Evolutionary conservation across 345 rosid species (phyloP).

Genomic region (Acer saccharum): DNA sequence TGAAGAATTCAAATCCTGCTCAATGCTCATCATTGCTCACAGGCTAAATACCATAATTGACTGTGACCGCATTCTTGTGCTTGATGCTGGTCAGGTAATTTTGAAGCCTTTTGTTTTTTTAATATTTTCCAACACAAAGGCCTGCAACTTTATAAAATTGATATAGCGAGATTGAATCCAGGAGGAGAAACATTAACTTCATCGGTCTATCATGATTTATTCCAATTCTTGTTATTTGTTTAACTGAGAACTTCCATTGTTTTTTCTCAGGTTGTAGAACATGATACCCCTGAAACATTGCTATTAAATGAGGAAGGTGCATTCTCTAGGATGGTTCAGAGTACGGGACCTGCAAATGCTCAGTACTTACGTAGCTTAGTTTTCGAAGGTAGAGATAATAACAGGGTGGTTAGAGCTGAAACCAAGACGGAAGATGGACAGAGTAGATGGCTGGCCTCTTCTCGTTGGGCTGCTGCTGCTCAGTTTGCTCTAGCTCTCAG

Average conservation of each 20-base stretch:
- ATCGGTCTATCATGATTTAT: background rate
- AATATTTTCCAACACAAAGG: background rate
- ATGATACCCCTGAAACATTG: constrained; percentile 64
- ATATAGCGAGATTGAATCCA: background rate
- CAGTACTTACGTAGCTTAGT: constrained; percentile 67
- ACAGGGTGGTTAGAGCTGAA: constrained; percentile 20
- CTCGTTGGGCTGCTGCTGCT: constrained; percentile 59
- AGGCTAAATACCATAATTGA: constrained; percentile 86
- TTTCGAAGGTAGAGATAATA: constrained; percentile 35
- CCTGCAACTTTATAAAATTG: background rate
- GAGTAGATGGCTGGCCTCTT: constrained; percentile 47
- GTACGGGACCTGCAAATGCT: constrained; percentile 77
- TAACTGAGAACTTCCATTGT: background rate
- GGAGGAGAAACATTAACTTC: background rate
- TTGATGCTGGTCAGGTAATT: constrained; percentile 81
- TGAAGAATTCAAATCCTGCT: constrained; percentile 84
- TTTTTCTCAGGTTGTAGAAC: constrained; percentile 63
- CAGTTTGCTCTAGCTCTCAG: constrained; percentile 50
- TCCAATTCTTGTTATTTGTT: background rate
- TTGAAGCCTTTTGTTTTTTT: background rate
- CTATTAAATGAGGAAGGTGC: constrained; percentile 58
- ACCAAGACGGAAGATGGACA: constrained; percentile 12
- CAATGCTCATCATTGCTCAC: constrained; percentile 92
- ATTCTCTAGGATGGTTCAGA: constrained; percentile 74
- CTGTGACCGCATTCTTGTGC: constrained; percentile 77